phyloP scores from a whole-genome alignment of 768 basidiomycete genomes.

The Mycena crocata region DNA sequence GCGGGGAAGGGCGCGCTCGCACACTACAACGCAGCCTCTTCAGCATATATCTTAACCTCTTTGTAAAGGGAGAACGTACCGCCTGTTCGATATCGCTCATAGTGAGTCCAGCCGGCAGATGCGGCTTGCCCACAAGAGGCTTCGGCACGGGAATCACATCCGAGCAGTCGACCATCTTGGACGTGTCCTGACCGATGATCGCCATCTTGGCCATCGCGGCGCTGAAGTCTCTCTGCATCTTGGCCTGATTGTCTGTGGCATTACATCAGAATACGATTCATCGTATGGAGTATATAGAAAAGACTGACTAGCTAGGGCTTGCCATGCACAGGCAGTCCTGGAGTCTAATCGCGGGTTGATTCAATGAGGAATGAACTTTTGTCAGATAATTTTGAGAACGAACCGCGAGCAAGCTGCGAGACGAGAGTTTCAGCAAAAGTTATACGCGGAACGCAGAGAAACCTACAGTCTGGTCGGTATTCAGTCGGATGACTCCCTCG shows the following conservation, averaged over 20 bases:
- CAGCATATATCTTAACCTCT: too few species aligned
- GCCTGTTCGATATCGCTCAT: slow-evolving; percentile 39
- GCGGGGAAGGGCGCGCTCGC: slow-evolving; percentile 34
- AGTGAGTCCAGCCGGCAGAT: slow-evolving; percentile 37
- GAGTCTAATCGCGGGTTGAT: slow-evolving; percentile 40
- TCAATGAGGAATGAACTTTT: slow-evolving; percentile 38
- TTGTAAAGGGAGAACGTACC: slow-evolving; percentile 16
- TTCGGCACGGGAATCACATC: slow-evolving; percentile 46
- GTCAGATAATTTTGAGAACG: too few species aligned
- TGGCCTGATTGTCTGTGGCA: slow-evolving; percentile 37
- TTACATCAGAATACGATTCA: too few species aligned
- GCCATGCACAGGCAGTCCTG: slow-evolving; percentile 52
- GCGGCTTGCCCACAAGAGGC: slow-evolving; percentile 31
- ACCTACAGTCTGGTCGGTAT: slow-evolving; percentile 31
- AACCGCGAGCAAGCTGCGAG: slow-evolving; percentile 34
- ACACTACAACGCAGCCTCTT: slow-evolving; percentile 30
- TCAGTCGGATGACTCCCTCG: slow-evolving; percentile 34
- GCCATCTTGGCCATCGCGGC: slow-evolving; percentile 48
- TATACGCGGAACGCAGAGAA: neutral
- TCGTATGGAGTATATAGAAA: neutral
- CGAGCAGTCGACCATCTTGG: slow-evolving; percentile 48
- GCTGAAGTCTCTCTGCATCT: slow-evolving; percentile 39
- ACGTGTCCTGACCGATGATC: slow-evolving; percentile 42
- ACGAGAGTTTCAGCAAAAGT: too few species aligned
- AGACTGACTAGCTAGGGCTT: slow-evolving; percentile 43